Percentiles rank a stretch among this genome's conserved stretches.
Conservation (phyloP, 176 grass and related monocot genomes). For the Puccinellia tenuiflora region DNA sequence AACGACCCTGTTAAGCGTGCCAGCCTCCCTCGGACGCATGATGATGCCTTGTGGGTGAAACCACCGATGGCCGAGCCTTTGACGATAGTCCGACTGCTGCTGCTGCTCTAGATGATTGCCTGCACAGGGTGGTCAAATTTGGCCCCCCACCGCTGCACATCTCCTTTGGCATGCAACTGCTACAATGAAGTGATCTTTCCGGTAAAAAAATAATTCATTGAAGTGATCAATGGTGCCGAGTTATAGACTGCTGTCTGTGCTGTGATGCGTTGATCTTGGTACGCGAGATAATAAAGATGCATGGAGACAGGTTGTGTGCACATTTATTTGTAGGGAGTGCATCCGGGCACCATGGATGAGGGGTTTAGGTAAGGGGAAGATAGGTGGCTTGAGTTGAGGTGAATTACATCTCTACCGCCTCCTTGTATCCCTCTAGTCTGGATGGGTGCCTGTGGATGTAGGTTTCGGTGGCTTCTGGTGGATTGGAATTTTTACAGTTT, state of each 20-base stretch:
- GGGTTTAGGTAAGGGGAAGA: not conserved
- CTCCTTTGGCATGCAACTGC: not conserved
- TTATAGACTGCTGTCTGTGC: not conserved
- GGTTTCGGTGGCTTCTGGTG: not conserved
- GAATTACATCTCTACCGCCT: not conserved
- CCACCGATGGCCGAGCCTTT: not conserved
- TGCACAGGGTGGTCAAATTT: not conserved
- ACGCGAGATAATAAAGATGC: not conserved
- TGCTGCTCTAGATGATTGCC: not conserved
- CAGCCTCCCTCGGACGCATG: not conserved
- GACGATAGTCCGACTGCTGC: not conserved
- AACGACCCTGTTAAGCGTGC: not conserved
- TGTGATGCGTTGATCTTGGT: not conserved
- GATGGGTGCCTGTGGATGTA: not conserved
- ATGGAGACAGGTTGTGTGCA: not conserved
- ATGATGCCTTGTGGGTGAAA: not conserved
- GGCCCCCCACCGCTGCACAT: not conserved
- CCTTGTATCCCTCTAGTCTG: not conserved
- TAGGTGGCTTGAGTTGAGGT: not conserved
- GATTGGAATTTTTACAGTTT: not conserved
- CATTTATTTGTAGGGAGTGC: not conserved
- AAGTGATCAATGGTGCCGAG: not conserved
- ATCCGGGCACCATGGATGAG: not conserved
- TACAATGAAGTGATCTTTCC: not conserved
- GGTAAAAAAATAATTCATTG: not conserved